phyloP scores from a whole-genome alignment of 2,329 filamentous ascomycete species.

The Periconia sp. region DNA sequence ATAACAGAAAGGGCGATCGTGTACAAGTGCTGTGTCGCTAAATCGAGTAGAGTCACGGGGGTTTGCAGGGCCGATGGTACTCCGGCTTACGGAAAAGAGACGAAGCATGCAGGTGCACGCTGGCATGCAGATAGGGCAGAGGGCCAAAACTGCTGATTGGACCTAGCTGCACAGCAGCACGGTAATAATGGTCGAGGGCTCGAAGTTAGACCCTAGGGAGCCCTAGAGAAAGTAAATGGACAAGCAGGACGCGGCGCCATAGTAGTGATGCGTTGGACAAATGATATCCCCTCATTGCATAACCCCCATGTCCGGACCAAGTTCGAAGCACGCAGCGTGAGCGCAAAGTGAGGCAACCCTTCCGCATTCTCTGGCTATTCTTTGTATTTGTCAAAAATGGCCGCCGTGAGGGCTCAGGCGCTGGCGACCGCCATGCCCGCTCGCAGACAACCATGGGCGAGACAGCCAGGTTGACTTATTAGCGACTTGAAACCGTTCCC shows the following conservation, averaged over 20 bases:
- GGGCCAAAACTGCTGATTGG: too few relatives aligned
- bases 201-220: too few relatives aligned
- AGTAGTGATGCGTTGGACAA: conserved; percentile 42
- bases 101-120: conserved; percentile 19
- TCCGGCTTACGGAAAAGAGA: conserved; percentile 13
- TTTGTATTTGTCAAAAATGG: conserved; percentile 34
- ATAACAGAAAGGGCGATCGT: conserved; percentile 21
- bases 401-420: conserved; percentile 25
- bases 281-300: conserved; percentile 26
- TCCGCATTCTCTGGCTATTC: conserved; percentile 34
- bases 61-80: conserved; percentile 4
- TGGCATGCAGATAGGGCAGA: too few relatives aligned
- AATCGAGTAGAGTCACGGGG: not conserved
- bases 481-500: conserved; percentile 32
- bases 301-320: conserved; percentile 24
- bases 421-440: conserved; percentile 22
- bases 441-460: conserved; percentile 24
- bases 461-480: conserved; percentile 20
- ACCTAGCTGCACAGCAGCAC: conserved; percentile 13
- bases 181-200: conserved; percentile 20
- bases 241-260: conserved; percentile 29
- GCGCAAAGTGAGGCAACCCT: conserved; percentile 39
- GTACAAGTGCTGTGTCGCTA: not conserved
- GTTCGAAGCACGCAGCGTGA: conserved; percentile 25
- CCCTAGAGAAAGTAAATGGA: conserved; percentile 21